phyloP scores from a whole-genome alignment of 2,329 filamentous ascomycete genomes.

The Xylogone sp. region DNA sequence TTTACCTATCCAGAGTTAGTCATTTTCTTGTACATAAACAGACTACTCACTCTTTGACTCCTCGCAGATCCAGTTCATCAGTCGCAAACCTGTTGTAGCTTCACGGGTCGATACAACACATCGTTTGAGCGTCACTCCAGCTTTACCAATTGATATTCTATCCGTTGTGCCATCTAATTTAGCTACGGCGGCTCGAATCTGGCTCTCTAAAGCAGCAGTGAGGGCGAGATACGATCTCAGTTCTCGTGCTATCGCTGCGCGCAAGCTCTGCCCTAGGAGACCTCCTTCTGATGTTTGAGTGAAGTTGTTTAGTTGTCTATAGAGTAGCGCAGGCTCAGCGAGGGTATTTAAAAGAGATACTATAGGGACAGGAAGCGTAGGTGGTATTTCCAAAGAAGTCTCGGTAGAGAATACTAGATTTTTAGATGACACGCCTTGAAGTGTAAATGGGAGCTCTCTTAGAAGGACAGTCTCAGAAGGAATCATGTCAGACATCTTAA shows the following conservation, averaged over 20 bases:
- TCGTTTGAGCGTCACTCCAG: conserved; percentile 88
- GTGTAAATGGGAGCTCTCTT: conserved; percentile 83
- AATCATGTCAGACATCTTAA: conserved; percentile 53
- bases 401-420: conserved; percentile 72
- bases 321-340: conserved; percentile 91
- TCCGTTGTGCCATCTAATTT: conserved; percentile 67
- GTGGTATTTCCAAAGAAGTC: conserved; percentile 69
- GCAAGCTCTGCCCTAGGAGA: conserved; percentile 85
- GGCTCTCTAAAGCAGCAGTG: conserved; percentile 86
- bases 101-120: conserved; percentile 98
- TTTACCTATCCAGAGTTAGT: conserved; percentile 39
- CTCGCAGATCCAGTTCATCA: conserved; percentile 93
- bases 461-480: conserved; percentile 65
- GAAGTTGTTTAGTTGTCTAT: conserved; percentile 75
- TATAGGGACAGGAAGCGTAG: conserved; percentile 76
- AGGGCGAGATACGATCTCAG: conserved; percentile 85
- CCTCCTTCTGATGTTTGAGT: conserved; percentile 78
- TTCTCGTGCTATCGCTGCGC: conserved; percentile 80
- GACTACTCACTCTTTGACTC: conserved; percentile 69
- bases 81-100: conserved; percentile 87
- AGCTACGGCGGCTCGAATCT: conserved; percentile 79
- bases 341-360: conserved; percentile 84
- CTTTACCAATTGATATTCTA: conserved; percentile 71
- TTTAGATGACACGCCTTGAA: conserved; percentile 87
- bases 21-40: conserved; percentile 6